Conservation (phyloP, 257 asterid genomes). For the Scutellaria barbata region DNA sequence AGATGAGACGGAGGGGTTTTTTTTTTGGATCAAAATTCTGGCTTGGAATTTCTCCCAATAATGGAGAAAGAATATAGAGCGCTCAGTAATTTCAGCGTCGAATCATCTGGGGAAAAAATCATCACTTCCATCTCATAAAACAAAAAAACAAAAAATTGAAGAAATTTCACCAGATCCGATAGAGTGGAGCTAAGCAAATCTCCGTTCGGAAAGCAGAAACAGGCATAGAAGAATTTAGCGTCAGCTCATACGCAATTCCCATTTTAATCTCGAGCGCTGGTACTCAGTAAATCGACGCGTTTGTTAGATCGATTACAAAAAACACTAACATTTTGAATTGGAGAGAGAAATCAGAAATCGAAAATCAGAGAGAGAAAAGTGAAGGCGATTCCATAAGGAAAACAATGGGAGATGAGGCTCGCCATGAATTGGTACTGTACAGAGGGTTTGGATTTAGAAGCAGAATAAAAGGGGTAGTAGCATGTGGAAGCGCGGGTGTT, state of each 20-base stretch:
- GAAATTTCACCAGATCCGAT: constrained; percentile 58
- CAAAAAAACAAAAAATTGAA: neutral
- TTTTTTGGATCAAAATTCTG: constrained; percentile 85
- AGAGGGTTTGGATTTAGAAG: constrained; percentile 26
- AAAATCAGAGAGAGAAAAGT: too few relatives aligned
- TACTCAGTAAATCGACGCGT: constrained; percentile 85
- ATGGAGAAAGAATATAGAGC: constrained; percentile 49
- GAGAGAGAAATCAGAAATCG: too few relatives aligned
- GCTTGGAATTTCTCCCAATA: constrained; percentile 64
- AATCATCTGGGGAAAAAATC: constrained; percentile 84
- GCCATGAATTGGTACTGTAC: too few relatives aligned
- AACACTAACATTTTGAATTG: neutral
- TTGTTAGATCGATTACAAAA: fast-evolving
- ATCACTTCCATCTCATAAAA: constrained; percentile 65
- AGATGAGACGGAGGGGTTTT: constrained; percentile 29
- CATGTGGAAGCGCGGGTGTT: constrained; percentile 22
- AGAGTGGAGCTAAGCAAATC: constrained; percentile 20
- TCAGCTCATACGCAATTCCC: constrained; percentile 76
- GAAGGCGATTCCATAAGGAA: too few relatives aligned
- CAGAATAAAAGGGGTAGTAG: constrained; percentile 28
- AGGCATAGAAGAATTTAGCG: constrained; percentile 46
- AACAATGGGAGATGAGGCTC: neutral
- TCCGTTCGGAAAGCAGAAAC: constrained; percentile 39
- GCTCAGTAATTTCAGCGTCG: constrained; percentile 88
- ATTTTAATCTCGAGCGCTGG: constrained; percentile 48